Percentiles rank a stretch among this genome's conserved stretches.
Evolutionary conservation across 208 protist species (phyloP).

Genomic region (Naegleria gruberi): DNA sequence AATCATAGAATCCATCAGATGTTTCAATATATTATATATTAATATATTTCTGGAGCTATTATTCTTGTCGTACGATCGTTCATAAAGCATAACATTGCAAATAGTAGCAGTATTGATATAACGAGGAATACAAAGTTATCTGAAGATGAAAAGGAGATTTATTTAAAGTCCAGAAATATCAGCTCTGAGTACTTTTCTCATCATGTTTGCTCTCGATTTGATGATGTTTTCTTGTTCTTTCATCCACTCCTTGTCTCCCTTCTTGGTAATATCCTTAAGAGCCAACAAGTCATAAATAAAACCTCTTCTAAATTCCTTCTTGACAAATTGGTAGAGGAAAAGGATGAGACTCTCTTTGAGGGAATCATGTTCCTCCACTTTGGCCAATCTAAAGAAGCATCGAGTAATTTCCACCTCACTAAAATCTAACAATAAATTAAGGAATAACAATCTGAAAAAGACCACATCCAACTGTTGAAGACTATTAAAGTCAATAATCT

Average conservation of each 20-base stretch:
- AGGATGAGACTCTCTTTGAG: not conserved
- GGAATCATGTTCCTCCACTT: not conserved
- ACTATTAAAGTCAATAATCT: not conserved
- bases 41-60: too few relatives aligned
- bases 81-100: too few relatives aligned
- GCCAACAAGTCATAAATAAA: not conserved
- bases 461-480: not conserved
- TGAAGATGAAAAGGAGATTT: too few relatives aligned
- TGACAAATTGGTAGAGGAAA: conserved; percentile 7
- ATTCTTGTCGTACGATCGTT: too few relatives aligned
- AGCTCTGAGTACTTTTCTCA: not conserved
- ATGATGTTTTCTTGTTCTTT: not conserved
- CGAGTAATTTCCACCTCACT: not conserved
- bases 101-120: too few relatives aligned
- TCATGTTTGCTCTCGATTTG: not conserved
- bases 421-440: not conserved
- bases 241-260: not conserved
- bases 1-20: too few relatives aligned
- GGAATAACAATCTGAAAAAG: not conserved
- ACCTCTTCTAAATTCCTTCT: not conserved
- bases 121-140: too few relatives aligned
- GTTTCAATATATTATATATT: too few relatives aligned
- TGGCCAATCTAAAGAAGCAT: not conserved
- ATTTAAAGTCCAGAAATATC: not conserved
- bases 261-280: not conserved